Evolutionary conservation across 306 rosid genomes (phyloP).

Genomic region (Spatholobus suberectus): DNA sequence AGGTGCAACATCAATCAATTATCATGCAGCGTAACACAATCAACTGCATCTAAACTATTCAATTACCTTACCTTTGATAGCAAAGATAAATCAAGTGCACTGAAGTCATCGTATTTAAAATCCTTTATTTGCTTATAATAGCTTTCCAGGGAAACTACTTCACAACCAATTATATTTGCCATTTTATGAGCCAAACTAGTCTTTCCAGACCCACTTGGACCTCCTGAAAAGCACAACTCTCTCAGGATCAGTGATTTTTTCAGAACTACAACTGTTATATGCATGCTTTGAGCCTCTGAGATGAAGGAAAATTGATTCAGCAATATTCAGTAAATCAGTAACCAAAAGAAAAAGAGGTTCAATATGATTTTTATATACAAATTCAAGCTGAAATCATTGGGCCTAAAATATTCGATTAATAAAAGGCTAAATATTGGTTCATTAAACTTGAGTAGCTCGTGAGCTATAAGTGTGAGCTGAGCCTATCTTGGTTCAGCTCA

Average conservation of each 20-base stretch:
- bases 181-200: conserved; percentile 99
- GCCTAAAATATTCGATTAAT: neutral
- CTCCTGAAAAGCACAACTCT: conserved; percentile 70
- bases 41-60: conserved; percentile 30
- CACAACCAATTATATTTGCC: conserved; percentile 99
- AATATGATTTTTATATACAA: neutral
- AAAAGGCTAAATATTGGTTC: neutral
- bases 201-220: conserved; percentile 99
- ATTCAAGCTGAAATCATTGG: neutral
- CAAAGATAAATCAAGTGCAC: conserved; percentile 81
- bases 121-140: conserved; percentile 91
- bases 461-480: too few species aligned
- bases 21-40: conserved; percentile 13
- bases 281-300: neutral
- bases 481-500: neutral
- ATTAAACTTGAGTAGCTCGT: neutral
- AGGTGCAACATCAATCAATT: conserved; percentile 18
- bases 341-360: conserved; percentile 4
- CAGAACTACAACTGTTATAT: conserved; percentile 9
- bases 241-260: conserved; percentile 37
- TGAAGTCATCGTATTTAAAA: conserved; percentile 91
- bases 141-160: conserved; percentile 94
- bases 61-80: conserved; percentile 75
- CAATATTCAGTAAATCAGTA: conserved; percentile 26
- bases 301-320: conserved; percentile 32